Conservation (phyloP, 2,329 filamentous ascomycete genomes). For the Ceratocystis destructans region DNA sequence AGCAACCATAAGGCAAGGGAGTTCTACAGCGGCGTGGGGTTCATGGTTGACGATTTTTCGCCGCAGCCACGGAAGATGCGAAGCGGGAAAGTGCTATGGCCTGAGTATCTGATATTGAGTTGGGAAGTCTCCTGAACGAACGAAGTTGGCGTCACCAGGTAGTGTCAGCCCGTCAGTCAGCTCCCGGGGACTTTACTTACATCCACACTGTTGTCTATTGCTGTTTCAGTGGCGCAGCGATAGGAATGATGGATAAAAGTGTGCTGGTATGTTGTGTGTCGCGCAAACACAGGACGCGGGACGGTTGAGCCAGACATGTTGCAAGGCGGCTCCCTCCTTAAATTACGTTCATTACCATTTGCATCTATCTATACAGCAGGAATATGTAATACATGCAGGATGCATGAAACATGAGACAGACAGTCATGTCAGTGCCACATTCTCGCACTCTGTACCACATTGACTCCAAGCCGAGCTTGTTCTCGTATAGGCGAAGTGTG, state of each 20-base stretch:
- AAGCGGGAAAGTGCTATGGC: conserved; percentile 38
- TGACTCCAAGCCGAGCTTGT: background rate
- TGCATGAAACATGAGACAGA: conserved; percentile 19
- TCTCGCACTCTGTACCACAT: background rate
- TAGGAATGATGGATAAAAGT: background rate
- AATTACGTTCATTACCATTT: background rate
- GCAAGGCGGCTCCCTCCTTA: background rate
- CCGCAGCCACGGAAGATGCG: conserved; percentile 40
- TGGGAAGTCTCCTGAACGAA: conserved; percentile 24
- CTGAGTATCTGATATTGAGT: conserved; percentile 49
- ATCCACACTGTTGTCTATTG: too few species aligned
- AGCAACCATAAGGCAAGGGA: conserved; percentile 42
- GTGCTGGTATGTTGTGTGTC: background rate
- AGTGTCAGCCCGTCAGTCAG: too few species aligned
- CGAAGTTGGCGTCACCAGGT: background rate
- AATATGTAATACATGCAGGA: conserved; percentile 1
- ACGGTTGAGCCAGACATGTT: background rate
- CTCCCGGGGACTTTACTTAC: too few species aligned
- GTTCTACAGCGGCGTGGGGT: conserved; percentile 51
- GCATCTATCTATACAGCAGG: too few species aligned
- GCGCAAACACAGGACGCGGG: background rate
- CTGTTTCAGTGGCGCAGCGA: background rate
- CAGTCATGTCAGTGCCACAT: conserved; percentile 21
- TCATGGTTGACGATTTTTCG: conserved; percentile 40
- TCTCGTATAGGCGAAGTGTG: background rate